A percentile compares a stretch with the other conserved stretches of the same genome.
These are phyloP conservation scores for Funneliformis geosporum DNA, from an alignment of 192 early-diverging fungal genomes.

Conservation along the genomic window DNA sequence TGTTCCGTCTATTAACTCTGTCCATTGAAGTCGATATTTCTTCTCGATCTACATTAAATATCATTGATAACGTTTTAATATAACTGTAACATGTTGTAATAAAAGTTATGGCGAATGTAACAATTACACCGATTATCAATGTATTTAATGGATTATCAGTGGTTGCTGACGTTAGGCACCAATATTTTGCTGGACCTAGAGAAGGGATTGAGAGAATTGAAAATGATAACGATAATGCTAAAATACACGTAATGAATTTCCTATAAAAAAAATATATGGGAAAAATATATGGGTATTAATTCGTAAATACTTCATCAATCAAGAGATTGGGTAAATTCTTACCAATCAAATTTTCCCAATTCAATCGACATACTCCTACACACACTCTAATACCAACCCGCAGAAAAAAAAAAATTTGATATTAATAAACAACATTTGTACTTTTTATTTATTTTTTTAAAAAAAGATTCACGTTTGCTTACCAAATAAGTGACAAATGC, in stretches of 20 bases:
- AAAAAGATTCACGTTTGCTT: neutral
- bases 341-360: slow-evolving; percentile 9
- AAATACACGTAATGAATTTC: neutral
- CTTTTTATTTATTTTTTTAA: neutral
- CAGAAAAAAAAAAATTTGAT: neutral
- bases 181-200: neutral
- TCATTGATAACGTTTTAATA: neutral
- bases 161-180: neutral
- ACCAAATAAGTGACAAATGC: slow-evolving; percentile 16
- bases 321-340: neutral
- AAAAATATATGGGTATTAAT: neutral
- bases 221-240: neutral
- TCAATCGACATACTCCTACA: neutral
- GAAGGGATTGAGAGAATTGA: slow-evolving; percentile 2
- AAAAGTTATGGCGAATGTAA: neutral
- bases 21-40: neutral
- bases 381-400: neutral
- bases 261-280: neutral
- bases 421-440: too few species aligned
- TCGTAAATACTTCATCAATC: neutral
- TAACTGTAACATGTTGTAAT: neutral
- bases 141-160: neutral
- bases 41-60: slow-evolving; percentile 17
- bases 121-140: neutral
- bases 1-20: slow-evolving; percentile 15